Evolutionary conservation across 2,329 filamentous ascomycete genomes (phyloP), one percentile per base, ranked within the genome.

Genomic region (Fusarium acutatum): DNA sequence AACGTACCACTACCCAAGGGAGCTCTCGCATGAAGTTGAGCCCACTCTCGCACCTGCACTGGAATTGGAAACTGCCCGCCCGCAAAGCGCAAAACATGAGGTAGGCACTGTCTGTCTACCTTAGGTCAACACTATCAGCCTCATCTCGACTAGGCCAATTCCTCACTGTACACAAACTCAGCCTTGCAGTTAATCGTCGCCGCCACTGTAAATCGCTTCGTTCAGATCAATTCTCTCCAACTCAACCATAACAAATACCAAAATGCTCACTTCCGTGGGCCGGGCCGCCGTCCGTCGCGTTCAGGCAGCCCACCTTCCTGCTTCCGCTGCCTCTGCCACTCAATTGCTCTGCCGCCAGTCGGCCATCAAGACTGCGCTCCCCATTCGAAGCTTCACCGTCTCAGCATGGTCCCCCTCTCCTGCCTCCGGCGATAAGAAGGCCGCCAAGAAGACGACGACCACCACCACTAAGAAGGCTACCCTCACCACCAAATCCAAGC

Each of bases 191-290:
- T 46, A 30, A 41, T 38, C 35, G 41, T 34, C 53, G 53, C 44
- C 44, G 47, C 44, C 61, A 56, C 24, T 53, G 40, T 32, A 24
- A 60, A 37, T 35, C 17, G 20, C 32, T 40, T 49, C 44, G 53
- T 52, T 44, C 35, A 60, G 37, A 37, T 54, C 49, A 47, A 46
- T 43, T 37, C 20, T 20, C 37, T 34, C 30, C 26, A 40, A 35
- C 32, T 9, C 54, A 46, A 41, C 30, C 18, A 24, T 30, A 46
- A 20, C 40, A 40, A 22, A 38, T 26, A 35, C 41, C 67, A 75
- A 67, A 64, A 87, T 87, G 85, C 77, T 87, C 69, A 82, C 81
- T 58, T 79, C 81, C 35, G 77, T 86, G 71, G 81, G 82, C 71
- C 81, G 84, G 71, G 81, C 79, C 60, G 82, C 82, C 60, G 78